Evolutionary conservation across 257 asterid genomes (phyloP), one percentile per base, ranked within the genome.

Genomic region (Echium plantagineum): DNA sequence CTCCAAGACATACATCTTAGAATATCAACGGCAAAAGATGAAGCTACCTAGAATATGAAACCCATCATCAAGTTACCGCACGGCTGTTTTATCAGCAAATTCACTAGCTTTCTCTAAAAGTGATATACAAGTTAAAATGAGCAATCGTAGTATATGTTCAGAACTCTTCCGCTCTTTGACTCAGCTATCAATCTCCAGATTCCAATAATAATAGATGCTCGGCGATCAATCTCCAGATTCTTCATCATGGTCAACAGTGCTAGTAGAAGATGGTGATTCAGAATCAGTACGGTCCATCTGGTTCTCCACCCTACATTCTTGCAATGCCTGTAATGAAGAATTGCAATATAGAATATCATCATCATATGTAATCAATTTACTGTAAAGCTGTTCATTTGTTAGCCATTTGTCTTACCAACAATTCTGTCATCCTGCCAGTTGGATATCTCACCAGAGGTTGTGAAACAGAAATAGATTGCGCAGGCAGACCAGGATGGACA

Each of bases 341-440:
- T 21, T 55, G 22, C 21, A 21, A 10, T 68, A 31, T 28, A 55
- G 64, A 15, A 48, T 22, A 18, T 30, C 28, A 55, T 18, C 24
- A n/a, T 52, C 5, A 56, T 42, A 16, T 55, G 38, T 21, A 22
- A 26, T 7, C 15, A n/a, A 5, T 48, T 55, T 15, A 12, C 56
- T 13, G 19, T 22, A 53, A 6, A 26, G 0, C 19, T n/a, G 13
- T 21, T 42, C 12, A 8, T 13, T 2, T 17, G 61, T 54, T 62
- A 17, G 10, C 26, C 48, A 58, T 19, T 62, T 21, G 12, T 47
- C 53, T 71, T 65, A 89, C 97, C 93, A 85, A 87, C 65, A 93
- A 74, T 79, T 88, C 96, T 18, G 94, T 81, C 97, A 91, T 88
- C 61, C 85, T 85, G 65, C 98, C 95, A n/a, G 82, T 38, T 26